These are phyloP conservation scores for Otatea glauca DNA, from an alignment of 176 grass and related monocot species.

Conservation along the genomic window DNA sequence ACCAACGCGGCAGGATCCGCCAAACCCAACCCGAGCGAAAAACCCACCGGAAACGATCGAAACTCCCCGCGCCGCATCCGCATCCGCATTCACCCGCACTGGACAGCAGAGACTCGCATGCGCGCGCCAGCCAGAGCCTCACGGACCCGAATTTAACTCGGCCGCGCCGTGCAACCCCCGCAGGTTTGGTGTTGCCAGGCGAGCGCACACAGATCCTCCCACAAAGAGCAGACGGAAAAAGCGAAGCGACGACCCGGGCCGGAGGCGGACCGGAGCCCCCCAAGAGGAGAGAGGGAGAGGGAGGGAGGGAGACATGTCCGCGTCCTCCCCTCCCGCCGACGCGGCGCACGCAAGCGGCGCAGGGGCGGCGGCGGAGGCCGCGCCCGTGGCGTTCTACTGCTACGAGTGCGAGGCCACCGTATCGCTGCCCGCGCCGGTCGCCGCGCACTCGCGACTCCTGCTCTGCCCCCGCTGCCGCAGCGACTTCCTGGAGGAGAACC, in stretches of 20 bases:
- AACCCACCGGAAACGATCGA: neutral
- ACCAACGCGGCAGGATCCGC: neutral
- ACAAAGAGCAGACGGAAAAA: neutral
- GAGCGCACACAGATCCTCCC: conserved; percentile 5
- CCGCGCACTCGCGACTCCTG: neutral
- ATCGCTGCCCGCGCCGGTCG: conserved; percentile 31
- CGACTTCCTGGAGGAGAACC: conserved; percentile 59
- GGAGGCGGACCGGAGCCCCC: conserved; percentile 36
- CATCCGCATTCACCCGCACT: neutral
- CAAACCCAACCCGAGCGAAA: neutral
- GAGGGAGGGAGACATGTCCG: conserved; percentile 48
- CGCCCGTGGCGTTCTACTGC: conserved; percentile 47
- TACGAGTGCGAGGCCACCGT: conserved; percentile 56
- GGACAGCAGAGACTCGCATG: neutral
- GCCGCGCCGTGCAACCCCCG: neutral
- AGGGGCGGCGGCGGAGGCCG: neutral
- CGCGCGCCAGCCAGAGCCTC: neutral
- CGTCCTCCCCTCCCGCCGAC: conserved; percentile 37
- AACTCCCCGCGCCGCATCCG: neutral
- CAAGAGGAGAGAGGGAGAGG: neutral
- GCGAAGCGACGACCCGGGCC: conserved; percentile 24
- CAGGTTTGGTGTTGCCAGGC: neutral
- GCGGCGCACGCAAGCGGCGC: neutral
- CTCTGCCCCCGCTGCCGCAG: conserved; percentile 68
- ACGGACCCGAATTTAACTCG: neutral